Percentiles rank a stretch among this genome's conserved stretches.
Conservation (phyloP, 2,329 filamentous ascomycete species). For the Fusarium nelsonii region DNA sequence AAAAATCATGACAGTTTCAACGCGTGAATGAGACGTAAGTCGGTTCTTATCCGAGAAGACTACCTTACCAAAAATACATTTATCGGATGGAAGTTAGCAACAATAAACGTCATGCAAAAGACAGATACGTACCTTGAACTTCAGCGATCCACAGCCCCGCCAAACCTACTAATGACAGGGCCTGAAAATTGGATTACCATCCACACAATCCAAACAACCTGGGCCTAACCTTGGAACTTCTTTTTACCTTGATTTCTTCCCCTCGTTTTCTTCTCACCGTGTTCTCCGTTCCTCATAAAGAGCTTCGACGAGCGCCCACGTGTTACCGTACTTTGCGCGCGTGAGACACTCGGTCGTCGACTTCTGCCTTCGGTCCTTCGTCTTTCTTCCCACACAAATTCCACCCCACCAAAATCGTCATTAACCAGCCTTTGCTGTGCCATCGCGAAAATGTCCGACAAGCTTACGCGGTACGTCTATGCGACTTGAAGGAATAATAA, state of each 20-base stretch:
- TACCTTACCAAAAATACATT: neutral
- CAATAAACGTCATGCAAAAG: slow-evolving; percentile 21
- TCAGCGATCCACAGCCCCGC: slow-evolving; percentile 45
- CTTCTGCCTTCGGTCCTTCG: slow-evolving; percentile 8
- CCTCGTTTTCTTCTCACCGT: slow-evolving; percentile 28
- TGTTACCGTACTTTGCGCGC: slow-evolving; percentile 39
- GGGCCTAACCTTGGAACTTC: slow-evolving; percentile 30
- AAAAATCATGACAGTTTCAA: neutral
- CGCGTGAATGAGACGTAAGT: neutral
- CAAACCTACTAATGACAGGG: slow-evolving; percentile 35
- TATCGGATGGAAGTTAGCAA: neutral
- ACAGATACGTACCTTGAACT: neutral
- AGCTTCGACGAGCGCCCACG: slow-evolving; percentile 43
- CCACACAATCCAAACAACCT: slow-evolving; percentile 30
- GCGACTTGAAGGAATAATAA: neutral
- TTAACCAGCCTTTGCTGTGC: slow-evolving; percentile 36
- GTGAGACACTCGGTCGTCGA: slow-evolving; percentile 30
- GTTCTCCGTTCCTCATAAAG: slow-evolving; percentile 28
- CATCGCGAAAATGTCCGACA: slow-evolving; percentile 81
- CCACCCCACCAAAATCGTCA: slow-evolving; percentile 33
- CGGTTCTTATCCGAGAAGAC: neutral
- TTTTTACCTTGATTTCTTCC: slow-evolving; percentile 31
- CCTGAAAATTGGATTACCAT: slow-evolving; percentile 42
- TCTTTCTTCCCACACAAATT: slow-evolving; percentile 28
- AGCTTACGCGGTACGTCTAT: slow-evolving; percentile 86